These are phyloP conservation scores for Scalesia atractyloides DNA, from an alignment of 129 eudicot genomes.

Conservation along the genomic window DNA sequence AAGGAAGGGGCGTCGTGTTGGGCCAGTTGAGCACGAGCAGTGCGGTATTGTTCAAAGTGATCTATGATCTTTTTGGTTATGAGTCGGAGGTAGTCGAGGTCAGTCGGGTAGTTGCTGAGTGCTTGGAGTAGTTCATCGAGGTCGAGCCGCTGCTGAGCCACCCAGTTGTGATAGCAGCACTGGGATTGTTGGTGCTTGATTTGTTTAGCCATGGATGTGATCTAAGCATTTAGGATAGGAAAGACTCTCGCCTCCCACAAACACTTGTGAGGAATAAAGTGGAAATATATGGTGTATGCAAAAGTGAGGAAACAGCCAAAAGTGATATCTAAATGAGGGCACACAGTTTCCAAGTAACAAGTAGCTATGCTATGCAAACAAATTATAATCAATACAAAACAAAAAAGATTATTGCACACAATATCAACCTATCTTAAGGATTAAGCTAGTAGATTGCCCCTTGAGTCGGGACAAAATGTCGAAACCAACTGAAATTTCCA, in stretches of 20 bases:
- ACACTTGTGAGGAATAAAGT: slow-evolving; percentile 2
- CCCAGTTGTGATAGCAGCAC: slow-evolving; percentile 44
- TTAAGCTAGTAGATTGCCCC: too few species aligned
- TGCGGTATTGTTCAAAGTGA: slow-evolving; percentile 47
- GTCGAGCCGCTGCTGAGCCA: slow-evolving; percentile 44
- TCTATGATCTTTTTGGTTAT: slow-evolving; percentile 34
- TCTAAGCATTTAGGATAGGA: neutral
- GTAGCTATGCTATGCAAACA: neutral
- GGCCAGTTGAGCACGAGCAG: slow-evolving; percentile 33
- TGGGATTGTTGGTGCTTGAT: slow-evolving; percentile 28
- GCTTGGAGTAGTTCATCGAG: slow-evolving; percentile 42
- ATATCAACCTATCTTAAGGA: too few species aligned
- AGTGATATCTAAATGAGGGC: neutral
- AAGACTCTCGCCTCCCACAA: neutral
- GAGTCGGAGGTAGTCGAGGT: slow-evolving; percentile 27
- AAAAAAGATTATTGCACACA: too few species aligned
- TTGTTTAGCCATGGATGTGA: slow-evolving; percentile 23
- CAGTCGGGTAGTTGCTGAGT: slow-evolving; percentile 20
- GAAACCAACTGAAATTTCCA: too few species aligned
- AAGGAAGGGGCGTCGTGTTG: slow-evolving; percentile 38
- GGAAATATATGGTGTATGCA: neutral
- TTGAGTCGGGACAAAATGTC: too few species aligned
- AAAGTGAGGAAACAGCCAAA: neutral
- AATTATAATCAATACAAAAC: neutral
- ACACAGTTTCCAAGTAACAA: neutral